Conservation (phyloP, 768 basidiomycete species). For the Kwoniella mangroviensis region DNA sequence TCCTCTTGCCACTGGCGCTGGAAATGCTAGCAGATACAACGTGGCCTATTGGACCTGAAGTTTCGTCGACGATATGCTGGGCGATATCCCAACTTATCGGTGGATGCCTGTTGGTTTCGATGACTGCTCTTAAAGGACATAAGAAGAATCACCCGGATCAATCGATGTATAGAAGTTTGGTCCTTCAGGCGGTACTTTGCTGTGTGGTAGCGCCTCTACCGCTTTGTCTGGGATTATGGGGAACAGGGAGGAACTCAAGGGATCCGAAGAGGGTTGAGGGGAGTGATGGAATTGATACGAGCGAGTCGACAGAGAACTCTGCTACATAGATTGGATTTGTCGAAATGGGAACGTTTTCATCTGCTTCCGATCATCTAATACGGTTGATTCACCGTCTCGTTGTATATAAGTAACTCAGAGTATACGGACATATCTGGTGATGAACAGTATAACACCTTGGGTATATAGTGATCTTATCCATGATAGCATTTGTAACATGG, state of each 20-base stretch:
- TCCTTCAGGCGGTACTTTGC: constrained; percentile 14
- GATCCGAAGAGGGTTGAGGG: not conserved
- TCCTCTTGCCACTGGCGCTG: constrained; percentile 12
- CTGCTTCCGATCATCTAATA: too few species aligned
- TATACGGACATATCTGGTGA: too few species aligned
- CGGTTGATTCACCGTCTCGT: too few species aligned
- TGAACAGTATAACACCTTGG: too few species aligned
- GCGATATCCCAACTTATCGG: constrained; percentile 14
- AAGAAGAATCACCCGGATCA: not conserved
- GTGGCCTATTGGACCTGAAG: constrained; percentile 22
- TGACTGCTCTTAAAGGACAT: constrained; percentile 18
- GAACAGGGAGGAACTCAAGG: constrained; percentile 2
- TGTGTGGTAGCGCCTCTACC: constrained; percentile 17
- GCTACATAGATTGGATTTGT: too few species aligned
- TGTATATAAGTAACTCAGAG: too few species aligned
- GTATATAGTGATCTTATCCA: too few species aligned
- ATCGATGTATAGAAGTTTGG: constrained; percentile 8
- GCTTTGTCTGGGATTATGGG: constrained; percentile 14
- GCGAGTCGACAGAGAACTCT: too few species aligned
- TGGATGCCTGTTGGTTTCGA: constrained; percentile 11
- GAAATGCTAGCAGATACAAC: constrained; percentile 17
- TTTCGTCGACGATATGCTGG: constrained; percentile 23
- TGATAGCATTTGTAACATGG: too few species aligned
- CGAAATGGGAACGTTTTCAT: too few species aligned
- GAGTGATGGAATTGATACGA: too few species aligned